Evolutionary conservation across 1,284 basidiomycete species (phyloP).

Genomic region (Malassezia restricta): DNA sequence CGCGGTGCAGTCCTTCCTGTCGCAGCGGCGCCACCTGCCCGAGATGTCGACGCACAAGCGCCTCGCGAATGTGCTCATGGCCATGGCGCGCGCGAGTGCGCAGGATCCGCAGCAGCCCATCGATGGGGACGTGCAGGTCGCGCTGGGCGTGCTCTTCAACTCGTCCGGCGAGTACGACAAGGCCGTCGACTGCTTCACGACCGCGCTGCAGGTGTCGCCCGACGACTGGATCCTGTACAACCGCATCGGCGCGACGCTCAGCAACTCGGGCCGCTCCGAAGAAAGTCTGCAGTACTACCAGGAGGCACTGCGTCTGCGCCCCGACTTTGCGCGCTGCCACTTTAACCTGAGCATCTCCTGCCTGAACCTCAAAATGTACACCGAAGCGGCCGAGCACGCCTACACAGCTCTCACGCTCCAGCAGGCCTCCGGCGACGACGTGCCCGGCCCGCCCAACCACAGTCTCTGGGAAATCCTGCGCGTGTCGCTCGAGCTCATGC

Average conservation of each 20-base stretch:
- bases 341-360: constrained; percentile 41
- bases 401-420: constrained; percentile 40
- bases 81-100: constrained; percentile 43
- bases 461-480: constrained; percentile 42
- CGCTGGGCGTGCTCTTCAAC: constrained; percentile 84
- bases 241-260: constrained; percentile 86
- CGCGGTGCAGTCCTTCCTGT: constrained; percentile 46
- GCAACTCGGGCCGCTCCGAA: constrained; percentile 66
- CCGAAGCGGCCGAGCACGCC: constrained; percentile 40
- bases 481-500: constrained; percentile 36
- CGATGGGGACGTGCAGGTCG: constrained; percentile 86
- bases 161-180: constrained; percentile 74
- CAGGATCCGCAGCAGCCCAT: constrained; percentile 20
- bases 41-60: neutral
- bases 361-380: constrained; percentile 41
- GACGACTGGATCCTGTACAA: constrained; percentile 93
- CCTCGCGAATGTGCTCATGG: constrained; percentile 34
- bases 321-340: constrained; percentile 66
- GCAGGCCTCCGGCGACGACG: constrained; percentile 23
- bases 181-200: constrained; percentile 84
- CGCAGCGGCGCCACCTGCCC: constrained; percentile 25
- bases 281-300: constrained; percentile 82
- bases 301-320: constrained; percentile 76
- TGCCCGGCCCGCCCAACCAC: constrained; percentile 19
- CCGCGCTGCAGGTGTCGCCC: constrained; percentile 74